phyloP scores from a whole-genome alignment of 345 rosid genomes.

The Eucalyptus globulus region DNA sequence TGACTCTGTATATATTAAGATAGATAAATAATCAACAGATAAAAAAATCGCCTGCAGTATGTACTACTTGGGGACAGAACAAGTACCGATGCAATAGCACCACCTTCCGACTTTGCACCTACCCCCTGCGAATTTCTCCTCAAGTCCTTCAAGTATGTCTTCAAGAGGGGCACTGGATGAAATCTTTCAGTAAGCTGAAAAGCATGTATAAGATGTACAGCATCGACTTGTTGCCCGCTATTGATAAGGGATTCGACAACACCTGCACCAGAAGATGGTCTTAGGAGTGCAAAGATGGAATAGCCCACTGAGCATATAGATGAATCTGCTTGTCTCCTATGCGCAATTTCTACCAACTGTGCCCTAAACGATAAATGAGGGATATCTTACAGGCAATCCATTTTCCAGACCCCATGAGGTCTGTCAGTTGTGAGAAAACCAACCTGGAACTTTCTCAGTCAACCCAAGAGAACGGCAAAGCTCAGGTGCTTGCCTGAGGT shows the following conservation, averaged over 20 bases:
- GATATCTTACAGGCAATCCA: conserved; percentile 2
- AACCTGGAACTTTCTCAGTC: conserved; percentile 61
- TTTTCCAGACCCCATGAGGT: conserved; percentile 23
- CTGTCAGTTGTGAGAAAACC: conserved; percentile 27
- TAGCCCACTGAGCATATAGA: background rate
- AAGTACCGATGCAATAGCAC: conserved; percentile 21
- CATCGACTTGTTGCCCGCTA: conserved; percentile 41
- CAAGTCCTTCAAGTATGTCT: conserved; percentile 38
- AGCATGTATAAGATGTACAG: conserved; percentile 36
- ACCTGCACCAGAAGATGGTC: conserved; percentile 14
- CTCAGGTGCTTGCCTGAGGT: conserved; percentile 49
- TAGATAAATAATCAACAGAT: background rate
- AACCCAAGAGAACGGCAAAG: conserved; percentile 53
- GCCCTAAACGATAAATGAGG: background rate
- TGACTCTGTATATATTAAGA: conserved; percentile 15
- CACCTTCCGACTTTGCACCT: conserved; percentile 11
- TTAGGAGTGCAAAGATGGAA: background rate
- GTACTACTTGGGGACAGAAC: background rate
- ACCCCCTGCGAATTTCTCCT: conserved; percentile 48
- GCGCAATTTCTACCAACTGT: background rate
- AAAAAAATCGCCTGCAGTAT: background rate
- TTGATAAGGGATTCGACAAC: conserved; percentile 28
- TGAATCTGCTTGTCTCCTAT: background rate
- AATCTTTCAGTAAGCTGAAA: conserved; percentile 38
- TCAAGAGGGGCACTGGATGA: conserved; percentile 44